Percentiles rank a stretch among this genome's conserved stretches.
phyloP scores from a whole-genome alignment of 768 basidiomycete genomes.

The Epithele typhae region DNA sequence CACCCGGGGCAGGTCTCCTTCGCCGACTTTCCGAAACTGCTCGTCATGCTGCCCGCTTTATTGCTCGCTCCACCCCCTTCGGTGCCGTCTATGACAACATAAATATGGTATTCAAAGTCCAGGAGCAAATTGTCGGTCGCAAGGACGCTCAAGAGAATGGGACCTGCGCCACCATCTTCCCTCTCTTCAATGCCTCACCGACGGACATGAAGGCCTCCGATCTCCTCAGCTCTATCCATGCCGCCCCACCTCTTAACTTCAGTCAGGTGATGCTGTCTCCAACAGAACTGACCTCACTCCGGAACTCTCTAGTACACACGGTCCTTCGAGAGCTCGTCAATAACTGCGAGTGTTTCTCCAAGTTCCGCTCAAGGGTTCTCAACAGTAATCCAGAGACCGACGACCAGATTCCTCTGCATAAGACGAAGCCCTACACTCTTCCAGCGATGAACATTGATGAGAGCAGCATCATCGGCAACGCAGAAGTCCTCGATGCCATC shows the following conservation, averaged over 20 bases:
- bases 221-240: conserved; percentile 15
- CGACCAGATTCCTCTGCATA: conserved; percentile 24
- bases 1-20: background rate
- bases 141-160: conserved; percentile 34
- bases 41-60: background rate
- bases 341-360: conserved; percentile 24
- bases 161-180: conserved; percentile 29
- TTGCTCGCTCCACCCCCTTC: background rate
- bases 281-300: conserved; percentile 16
- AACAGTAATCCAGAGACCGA: background rate
- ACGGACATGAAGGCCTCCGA: conserved; percentile 22
- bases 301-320: conserved; percentile 16
- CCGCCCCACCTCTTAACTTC: conserved; percentile 21
- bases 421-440: conserved; percentile 26
- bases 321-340: conserved; percentile 28
- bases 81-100: conserved; percentile 35
- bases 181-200: conserved; percentile 19
- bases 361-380: background rate
- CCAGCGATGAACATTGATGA: conserved; percentile 36
- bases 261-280: conserved; percentile 25
- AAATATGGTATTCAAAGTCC: conserved; percentile 24
- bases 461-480: conserved; percentile 31
- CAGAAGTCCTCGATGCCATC: conserved; percentile 28
- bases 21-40: conserved; percentile 4
- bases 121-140: conserved; percentile 31